These are phyloP conservation scores for Aspergillus japonicus DNA, from an alignment of 2,329 filamentous ascomycete species.

Conservation along the genomic window DNA sequence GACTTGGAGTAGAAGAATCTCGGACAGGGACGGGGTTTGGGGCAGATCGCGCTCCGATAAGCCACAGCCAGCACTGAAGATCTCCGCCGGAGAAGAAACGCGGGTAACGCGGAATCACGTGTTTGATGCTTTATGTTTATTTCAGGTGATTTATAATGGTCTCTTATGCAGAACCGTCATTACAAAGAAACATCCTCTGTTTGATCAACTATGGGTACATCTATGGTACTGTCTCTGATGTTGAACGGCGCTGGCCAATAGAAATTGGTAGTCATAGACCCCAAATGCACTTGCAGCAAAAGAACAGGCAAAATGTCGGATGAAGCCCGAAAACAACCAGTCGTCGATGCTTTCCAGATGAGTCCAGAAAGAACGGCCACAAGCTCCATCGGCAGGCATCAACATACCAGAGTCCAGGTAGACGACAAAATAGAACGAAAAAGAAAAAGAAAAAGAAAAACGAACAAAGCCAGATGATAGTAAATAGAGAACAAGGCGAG, in stretches of 20 bases:
- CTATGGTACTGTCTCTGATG: constrained; percentile 32
- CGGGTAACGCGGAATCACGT: constrained; percentile 4
- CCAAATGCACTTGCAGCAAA: constrained; percentile 5
- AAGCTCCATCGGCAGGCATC: neutral
- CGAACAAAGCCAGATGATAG: neutral
- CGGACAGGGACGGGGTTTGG: neutral
- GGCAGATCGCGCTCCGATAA: neutral
- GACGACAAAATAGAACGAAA: neutral
- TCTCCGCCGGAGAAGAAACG: neutral
- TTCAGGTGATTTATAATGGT: neutral
- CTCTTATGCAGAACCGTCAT: too few species aligned
- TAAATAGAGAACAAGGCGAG: constrained; percentile 9
- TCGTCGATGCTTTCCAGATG: neutral
- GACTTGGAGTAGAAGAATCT: neutral
- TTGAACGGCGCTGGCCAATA: constrained; percentile 17
- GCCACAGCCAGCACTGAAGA: neutral
- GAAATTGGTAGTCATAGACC: constrained; percentile 15
- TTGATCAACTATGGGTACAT: constrained; percentile 35
- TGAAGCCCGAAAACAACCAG: neutral
- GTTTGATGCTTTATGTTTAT: neutral
- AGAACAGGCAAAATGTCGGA: neutral
- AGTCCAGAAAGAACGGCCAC: neutral
- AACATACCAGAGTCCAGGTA: neutral
- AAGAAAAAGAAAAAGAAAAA: neutral
- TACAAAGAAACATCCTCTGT: constrained; percentile 6